phyloP scores from a whole-genome alignment of 2,329 filamentous ascomycete genomes.

The Aspergillus sp. region DNA sequence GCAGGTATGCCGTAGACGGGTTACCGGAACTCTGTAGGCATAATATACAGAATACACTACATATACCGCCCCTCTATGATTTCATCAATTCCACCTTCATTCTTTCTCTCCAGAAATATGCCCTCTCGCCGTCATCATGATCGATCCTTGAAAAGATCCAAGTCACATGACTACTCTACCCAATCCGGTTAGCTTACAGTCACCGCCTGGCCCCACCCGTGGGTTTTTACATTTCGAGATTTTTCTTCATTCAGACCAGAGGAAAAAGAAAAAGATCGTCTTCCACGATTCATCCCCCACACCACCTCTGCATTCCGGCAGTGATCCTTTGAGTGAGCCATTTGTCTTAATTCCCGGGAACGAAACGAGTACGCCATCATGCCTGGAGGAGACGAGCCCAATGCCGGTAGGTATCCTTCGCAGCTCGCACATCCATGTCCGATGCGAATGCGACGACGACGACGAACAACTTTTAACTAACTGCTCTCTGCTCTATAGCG shows the following conservation, averaged over 20 bases:
- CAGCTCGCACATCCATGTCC: too few relatives aligned
- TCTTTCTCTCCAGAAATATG: neutral
- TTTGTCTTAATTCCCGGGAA: conserved; percentile 9
- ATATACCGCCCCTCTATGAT: neutral
- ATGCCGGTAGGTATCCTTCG: conserved; percentile 16
- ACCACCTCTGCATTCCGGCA: conserved; percentile 16
- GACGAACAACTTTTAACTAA: neutral
- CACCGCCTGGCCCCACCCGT: neutral
- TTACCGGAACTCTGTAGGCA: too few relatives aligned
- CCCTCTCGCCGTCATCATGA: neutral
- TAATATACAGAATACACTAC: too few relatives aligned
- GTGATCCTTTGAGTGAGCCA: conserved; percentile 35
- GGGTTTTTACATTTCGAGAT: conserved; percentile 2
- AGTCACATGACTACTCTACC: neutral
- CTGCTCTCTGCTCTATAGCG: conserved; percentile 32
- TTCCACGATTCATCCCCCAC: neutral
- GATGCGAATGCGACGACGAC: too few relatives aligned
- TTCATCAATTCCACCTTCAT: too few relatives aligned
- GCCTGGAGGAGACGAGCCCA: conserved; percentile 21
- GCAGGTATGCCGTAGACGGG: too few relatives aligned
- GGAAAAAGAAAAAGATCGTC: neutral
- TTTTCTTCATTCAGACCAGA: conserved; percentile 1
- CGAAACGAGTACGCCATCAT: conserved; percentile 11
- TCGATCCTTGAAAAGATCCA: neutral
- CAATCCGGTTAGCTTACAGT: neutral